Base-by-base conservation (phyloP, 75 land plant species). In the Picea sitchensis region DNA sequence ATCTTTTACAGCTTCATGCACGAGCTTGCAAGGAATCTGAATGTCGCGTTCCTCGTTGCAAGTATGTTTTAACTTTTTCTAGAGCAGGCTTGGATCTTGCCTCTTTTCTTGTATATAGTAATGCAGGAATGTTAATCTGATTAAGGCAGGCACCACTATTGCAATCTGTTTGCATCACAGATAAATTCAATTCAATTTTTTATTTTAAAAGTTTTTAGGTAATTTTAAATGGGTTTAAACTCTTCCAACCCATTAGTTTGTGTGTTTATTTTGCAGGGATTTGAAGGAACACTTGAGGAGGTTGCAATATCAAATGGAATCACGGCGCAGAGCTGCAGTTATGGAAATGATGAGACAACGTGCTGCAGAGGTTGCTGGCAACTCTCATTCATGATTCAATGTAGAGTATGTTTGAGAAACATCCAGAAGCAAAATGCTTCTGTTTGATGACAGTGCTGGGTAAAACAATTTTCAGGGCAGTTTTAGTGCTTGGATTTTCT, bases 261-360 rank as follows among this genome's bases (percentile, higher is more conserved):
- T 34, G 14, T 64, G 17, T 30, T 15, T 32, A 31, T 32, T 32
- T 65, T 80, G 5, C 90, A 93, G 96, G 81, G 96, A 95, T 82
- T 85, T 95, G 78, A 95, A 86, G 60, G 96, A 94, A 59, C 98
- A 95, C 67, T 76, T 91, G 68, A 87, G 92, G 78, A 84, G 98
- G 82, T 83, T 87, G 34, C 94, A 95, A 69, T 94, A 92, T 82
- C 98, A 95, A 79, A 82, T 88, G 82, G 98, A 95, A 58, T 94
- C 96, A 5, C 78, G 98, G 54, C 86, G 98, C 14, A 88, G 96
- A 81, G 94, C 92, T 63, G 98, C 98, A 34, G 96, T 95, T 58
- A 95, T 83, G 88, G 98, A 95, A 73, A 93, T 95, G 96, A 88
- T 95, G 96, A 87, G 96, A 69, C 96, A 95, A 80, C 87, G 96